Evolutionary conservation across 441 rosid species (phyloP).

Genomic region (Mallotus japonicus): DNA sequence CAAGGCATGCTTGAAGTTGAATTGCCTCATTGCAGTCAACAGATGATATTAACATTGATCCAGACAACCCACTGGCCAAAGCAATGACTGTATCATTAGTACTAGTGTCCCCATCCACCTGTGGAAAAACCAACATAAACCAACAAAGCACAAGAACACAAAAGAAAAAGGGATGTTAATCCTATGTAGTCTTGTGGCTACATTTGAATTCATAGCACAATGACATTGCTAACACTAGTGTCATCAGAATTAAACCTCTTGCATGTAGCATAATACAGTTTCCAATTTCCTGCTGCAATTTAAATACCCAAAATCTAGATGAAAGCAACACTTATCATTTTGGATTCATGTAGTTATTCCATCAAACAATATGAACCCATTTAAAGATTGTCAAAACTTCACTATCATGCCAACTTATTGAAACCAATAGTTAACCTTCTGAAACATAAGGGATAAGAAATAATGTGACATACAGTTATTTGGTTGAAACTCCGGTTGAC

Average conservation of each 20-base stretch:
- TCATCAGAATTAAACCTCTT: not conserved
- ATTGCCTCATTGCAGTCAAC: constrained; percentile 57
- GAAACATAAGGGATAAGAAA: constrained; percentile 13
- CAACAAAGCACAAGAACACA: constrained; percentile 15
- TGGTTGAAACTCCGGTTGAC: constrained; percentile 97
- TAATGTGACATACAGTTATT: constrained; percentile 63
- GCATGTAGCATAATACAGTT: not conserved
- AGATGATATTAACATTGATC: constrained; percentile 67
- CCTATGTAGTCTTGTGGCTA: not conserved
- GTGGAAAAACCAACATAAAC: constrained; percentile 23
- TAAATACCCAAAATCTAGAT: not conserved
- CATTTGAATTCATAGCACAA: not conserved
- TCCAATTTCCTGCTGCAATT: not conserved
- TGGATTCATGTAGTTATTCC: not conserved
- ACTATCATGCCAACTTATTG: not conserved
- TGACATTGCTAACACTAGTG: not conserved
- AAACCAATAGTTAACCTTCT: constrained; percentile 1
- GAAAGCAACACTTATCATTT: not conserved
- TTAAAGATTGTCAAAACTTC: not conserved
- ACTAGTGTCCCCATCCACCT: constrained; percentile 99
- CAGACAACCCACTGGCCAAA: constrained; percentile 88
- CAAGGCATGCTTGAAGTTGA: constrained; percentile 91
- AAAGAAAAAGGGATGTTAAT: not conserved
- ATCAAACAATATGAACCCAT: not conserved
- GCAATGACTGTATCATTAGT: constrained; percentile 92